These are phyloP conservation scores for Isatis tinctoria DNA, from an alignment of 345 rosid genomes.

Conservation along the genomic window DNA sequence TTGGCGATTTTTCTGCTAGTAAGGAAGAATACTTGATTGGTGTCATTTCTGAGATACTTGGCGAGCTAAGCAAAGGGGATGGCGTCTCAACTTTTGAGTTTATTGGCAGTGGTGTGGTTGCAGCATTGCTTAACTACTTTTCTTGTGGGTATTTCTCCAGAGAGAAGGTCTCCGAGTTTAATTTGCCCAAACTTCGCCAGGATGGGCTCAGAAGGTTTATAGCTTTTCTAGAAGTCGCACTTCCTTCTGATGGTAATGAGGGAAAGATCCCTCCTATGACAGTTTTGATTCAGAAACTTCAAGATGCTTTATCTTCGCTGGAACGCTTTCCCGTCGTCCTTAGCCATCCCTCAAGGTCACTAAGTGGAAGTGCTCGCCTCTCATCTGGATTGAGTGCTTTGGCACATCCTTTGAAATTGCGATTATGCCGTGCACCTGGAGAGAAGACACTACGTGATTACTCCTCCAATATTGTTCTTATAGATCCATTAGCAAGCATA, in stretches of 20 bases:
- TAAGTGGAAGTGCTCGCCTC: conserved; percentile 88
- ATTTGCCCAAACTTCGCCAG: conserved; percentile 76
- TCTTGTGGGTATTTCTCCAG: conserved; percentile 83
- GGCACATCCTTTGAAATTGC: conserved; percentile 92
- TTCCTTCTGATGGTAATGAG: conserved; percentile 54
- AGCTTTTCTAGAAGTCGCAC: conserved; percentile 71
- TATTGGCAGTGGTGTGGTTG: conserved; percentile 96
- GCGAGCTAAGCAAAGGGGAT: conserved; percentile 90
- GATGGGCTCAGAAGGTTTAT: conserved; percentile 76
- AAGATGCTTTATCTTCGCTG: conserved; percentile 84
- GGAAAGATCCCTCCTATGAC: conserved; percentile 61
- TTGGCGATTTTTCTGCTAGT: conserved; percentile 52
- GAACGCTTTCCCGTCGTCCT: conserved; percentile 97
- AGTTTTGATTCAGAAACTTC: conserved; percentile 93
- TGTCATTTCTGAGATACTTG: conserved; percentile 74
- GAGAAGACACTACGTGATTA: conserved; percentile 94
- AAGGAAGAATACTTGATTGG: conserved; percentile 84
- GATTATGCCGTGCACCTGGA: conserved; percentile 87
- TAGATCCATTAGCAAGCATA: conserved; percentile 96
- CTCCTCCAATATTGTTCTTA: conserved; percentile 90
- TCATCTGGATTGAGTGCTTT: conserved; percentile 95
- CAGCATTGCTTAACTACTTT: conserved; percentile 86
- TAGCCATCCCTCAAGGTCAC: conserved; percentile 86
- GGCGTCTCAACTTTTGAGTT: conserved; percentile 99
- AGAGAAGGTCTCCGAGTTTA: conserved; percentile 78